Evolutionary conservation across 805 yeast species (phyloP).

Genomic region (Sugiyamaella qingdaonensis): DNA sequence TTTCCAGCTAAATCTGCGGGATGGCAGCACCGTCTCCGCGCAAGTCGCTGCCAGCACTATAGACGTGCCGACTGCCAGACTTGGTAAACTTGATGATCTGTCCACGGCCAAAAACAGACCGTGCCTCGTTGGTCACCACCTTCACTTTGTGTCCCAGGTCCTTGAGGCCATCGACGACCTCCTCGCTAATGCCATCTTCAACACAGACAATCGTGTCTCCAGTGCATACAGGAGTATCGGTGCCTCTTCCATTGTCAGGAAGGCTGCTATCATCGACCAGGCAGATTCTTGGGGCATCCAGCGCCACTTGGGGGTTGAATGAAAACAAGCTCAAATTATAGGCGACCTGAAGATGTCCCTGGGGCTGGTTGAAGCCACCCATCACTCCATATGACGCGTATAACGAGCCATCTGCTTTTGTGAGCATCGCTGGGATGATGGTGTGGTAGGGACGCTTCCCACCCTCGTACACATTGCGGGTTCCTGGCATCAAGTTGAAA

Average conservation of each 20-base stretch:
- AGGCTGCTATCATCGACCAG: constrained; percentile 53
- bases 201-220: constrained; percentile 52
- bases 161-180: constrained; percentile 44
- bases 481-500: constrained; percentile 56
- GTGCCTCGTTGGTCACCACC: constrained; percentile 38
- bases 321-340: constrained; percentile 61
- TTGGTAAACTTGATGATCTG: constrained; percentile 54
- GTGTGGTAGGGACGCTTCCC: constrained; percentile 78
- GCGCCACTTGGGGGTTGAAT: constrained; percentile 64
- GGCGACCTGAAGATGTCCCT: constrained; percentile 76
- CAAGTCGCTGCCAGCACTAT: constrained; percentile 71
- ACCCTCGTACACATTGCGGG: constrained; percentile 60
- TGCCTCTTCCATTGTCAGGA: constrained; percentile 49
- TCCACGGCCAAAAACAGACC: constrained; percentile 44
- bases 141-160: constrained; percentile 56
- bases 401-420: constrained; percentile 41
- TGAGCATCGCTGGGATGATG: constrained; percentile 77
- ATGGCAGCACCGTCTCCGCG: constrained; percentile 83
- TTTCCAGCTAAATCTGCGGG: constrained; percentile 39
- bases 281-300: constrained; percentile 73
- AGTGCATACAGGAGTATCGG: constrained; percentile 62
- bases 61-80: constrained; percentile 43
- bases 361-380: constrained; percentile 89
- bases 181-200: constrained; percentile 58
- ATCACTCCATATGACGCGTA: constrained; percentile 74